A percentile compares a stretch with the other conserved stretches of the same genome.
phyloP scores from a whole-genome alignment of 2,329 filamentous ascomycete species.

The Neonectria neomacrospora region DNA sequence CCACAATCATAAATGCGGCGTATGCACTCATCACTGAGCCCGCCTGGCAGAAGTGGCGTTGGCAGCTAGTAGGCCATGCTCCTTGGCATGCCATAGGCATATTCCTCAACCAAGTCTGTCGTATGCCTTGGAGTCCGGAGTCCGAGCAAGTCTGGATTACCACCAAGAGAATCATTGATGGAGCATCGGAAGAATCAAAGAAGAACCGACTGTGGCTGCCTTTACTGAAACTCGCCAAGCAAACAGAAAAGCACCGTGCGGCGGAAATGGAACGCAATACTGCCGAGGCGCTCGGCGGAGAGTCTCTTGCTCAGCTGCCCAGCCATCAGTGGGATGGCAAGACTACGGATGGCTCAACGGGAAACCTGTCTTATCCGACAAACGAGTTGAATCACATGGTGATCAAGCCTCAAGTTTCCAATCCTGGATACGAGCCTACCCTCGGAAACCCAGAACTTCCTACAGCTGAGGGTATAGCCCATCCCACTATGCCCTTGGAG shows the following conservation, averaged over 20 bases:
- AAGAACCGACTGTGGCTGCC: slow-evolving; percentile 32
- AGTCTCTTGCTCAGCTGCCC: background rate
- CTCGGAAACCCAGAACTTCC: slow-evolving; percentile 15
- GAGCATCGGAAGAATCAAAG: slow-evolving; percentile 18
- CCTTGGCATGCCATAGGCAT: slow-evolving; percentile 44
- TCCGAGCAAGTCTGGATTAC: slow-evolving; percentile 41
- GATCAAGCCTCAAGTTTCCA: slow-evolving; percentile 22
- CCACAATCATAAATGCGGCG: slow-evolving; percentile 36
- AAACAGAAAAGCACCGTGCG: slow-evolving; percentile 28
- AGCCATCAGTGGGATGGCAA: background rate
- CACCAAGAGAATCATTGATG: slow-evolving; percentile 18
- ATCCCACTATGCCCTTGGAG: background rate
- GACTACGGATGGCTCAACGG: background rate
- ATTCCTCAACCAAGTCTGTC: slow-evolving; percentile 38
- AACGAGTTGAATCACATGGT: slow-evolving; percentile 21
- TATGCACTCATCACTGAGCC: slow-evolving; percentile 37
- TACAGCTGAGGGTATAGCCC: background rate
- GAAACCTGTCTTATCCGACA: slow-evolving; percentile 7
- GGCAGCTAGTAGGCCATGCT: slow-evolving; percentile 45
- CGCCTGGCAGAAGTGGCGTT: slow-evolving; percentile 43
- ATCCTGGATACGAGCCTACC: slow-evolving; percentile 1
- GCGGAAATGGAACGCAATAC: slow-evolving; percentile 19
- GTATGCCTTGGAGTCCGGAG: slow-evolving; percentile 34
- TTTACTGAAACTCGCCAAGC: slow-evolving; percentile 23
- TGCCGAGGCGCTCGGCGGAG: background rate